Percentiles rank a stretch among this genome's conserved stretches.
These are phyloP conservation scores for Pyrus communis DNA, from an alignment of 306 rosid species.

Conservation along the genomic window DNA sequence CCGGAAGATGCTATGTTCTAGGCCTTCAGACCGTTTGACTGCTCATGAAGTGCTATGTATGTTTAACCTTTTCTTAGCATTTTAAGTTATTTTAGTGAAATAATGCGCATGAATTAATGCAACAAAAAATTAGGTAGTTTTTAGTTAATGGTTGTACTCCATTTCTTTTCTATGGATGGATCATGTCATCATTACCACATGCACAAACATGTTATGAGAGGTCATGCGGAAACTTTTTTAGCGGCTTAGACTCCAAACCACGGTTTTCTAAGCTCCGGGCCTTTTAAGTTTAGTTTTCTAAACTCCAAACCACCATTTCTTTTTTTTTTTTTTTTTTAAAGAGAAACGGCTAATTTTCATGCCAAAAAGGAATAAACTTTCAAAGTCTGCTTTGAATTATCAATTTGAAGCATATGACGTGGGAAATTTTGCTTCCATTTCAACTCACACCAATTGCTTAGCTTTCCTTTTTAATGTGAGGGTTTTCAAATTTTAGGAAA, in stretches of 20 bases:
- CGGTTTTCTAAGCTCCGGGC: background rate
- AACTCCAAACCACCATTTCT: too few relatives aligned
- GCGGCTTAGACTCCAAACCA: background rate
- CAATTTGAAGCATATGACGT: background rate
- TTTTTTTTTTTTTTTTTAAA: too few relatives aligned
- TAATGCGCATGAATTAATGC: background rate
- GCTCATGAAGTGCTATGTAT: conserved; percentile 92
- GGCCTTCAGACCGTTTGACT: conserved; percentile 68
- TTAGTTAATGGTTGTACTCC: background rate
- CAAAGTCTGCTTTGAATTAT: background rate
- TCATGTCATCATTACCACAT: background rate
- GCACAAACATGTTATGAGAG: conserved; percentile 10
- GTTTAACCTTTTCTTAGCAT: conserved; percentile 25
- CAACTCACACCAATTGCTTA: background rate
- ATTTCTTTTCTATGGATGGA: background rate
- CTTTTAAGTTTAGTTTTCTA: background rate
- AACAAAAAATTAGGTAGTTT: background rate
- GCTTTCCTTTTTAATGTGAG: background rate
- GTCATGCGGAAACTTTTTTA: background rate
- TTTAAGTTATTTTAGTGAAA: background rate
- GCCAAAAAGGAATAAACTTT: background rate
- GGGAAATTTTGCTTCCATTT: background rate
- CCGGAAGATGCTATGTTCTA: conserved; percentile 77
- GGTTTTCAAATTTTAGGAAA: background rate
- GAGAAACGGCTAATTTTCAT: background rate